Evolutionary conservation across 1,284 basidiomycete species (phyloP), one percentile per base, ranked within the genome.

Genomic region (Rhodotorula glutinis): DNA sequence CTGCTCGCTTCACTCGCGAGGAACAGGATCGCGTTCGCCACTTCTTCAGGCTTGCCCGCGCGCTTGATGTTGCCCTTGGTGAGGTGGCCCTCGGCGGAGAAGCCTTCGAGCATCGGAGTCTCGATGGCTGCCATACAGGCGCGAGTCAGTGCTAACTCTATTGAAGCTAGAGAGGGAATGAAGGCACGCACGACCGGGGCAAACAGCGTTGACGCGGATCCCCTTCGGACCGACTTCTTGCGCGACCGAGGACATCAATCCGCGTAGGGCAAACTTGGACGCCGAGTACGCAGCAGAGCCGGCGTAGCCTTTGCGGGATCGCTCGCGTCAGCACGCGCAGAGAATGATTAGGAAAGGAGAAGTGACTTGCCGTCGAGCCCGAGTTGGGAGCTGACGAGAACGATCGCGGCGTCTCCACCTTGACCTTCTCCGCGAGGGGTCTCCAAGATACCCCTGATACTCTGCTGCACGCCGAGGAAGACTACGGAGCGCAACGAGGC

Each of bases 151-250:
- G n/a, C n/a, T n/a, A n/a, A n/a, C 9, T 1, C 5, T 8, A 3
- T n/a, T 8, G 7, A 9, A 30, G 40, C 21, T 17, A 19, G 27
- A 19, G 17, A 30, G 21, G 8, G 11, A 21, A 38, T 7, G 17
- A 44, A 4, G 52, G 4, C 10, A 60, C 60, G 30, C n/a, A 61
- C 60, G 63, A 13, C 63, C 63, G 0, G 84, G 84, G 0, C 83
- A 82, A 60, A 87, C 76, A 25, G 82, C 81, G 78, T 87, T 87
- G 56, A 86, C 85, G 0, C 82, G 85, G 70, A 86, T 81, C 8
- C 82, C 82, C 10, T 79, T 77, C 11, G 79, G 71, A 1, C 84
- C 85, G 47, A 85, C 62, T 54, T 77, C 76, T 38, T 72, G 70
- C 1, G 76, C 72, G 4, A 70, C 74, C 1, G 67, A 68, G 1